phyloP scores from a whole-genome alignment of 78 protist species.

The Protostelium mycophagum region DNA sequence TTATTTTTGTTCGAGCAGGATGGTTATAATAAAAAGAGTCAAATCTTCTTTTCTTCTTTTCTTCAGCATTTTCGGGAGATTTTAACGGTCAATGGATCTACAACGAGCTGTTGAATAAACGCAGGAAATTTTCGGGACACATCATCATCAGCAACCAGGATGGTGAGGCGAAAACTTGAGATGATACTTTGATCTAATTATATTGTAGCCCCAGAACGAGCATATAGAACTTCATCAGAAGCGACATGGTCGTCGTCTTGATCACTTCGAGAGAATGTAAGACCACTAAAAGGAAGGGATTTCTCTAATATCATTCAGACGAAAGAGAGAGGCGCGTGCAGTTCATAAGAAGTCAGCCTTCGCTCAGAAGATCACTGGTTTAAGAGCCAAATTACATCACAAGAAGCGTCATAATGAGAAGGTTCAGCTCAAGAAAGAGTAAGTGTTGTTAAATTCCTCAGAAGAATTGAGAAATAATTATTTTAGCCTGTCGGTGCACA shows the following conservation, averaged over 20 bases:
- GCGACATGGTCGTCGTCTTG: conserved; percentile 92
- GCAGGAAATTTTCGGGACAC: background rate
- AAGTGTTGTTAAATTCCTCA: background rate
- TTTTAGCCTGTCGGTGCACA: conserved; percentile 83
- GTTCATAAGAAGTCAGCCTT: conserved; percentile 78
- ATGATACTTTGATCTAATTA: background rate
- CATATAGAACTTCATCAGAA: conserved; percentile 91
- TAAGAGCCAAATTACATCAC: conserved; percentile 89
- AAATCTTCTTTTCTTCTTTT: too few species aligned
- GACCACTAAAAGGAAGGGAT: background rate
- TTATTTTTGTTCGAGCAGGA: conserved; percentile 29
- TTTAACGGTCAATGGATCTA: too few species aligned
- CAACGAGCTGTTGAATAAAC: too few species aligned
- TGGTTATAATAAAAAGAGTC: too few species aligned
- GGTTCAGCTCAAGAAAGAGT: conserved; percentile 91
- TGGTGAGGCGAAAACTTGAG: background rate
- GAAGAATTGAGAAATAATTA: background rate
- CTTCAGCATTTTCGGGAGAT: too few species aligned
- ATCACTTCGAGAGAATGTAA: conserved; percentile 86
- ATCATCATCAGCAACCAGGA: background rate
- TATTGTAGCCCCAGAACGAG: conserved; percentile 93
- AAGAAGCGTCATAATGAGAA: conserved; percentile 94
- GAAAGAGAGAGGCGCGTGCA: conserved; percentile 92
- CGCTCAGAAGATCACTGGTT: conserved; percentile 89
- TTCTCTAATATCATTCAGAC: conserved; percentile 37